These are phyloP conservation scores for Erysimum pusillum DNA, from an alignment of 441 rosid genomes.

Conservation along the genomic window DNA sequence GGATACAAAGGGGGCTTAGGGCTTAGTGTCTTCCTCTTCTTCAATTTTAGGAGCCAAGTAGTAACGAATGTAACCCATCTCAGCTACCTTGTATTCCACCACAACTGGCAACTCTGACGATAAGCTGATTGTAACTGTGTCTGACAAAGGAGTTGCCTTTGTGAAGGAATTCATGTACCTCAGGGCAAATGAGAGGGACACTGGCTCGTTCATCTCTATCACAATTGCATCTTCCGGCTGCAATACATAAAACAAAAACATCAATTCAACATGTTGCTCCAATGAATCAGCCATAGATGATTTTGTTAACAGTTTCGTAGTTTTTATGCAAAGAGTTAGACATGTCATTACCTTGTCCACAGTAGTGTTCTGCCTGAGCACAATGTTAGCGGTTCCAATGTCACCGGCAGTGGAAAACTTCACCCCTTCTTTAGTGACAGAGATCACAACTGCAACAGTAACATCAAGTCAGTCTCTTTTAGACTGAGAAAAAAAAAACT, in stretches of 20 bases:
- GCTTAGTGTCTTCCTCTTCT: constrained; percentile 82
- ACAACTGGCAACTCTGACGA: constrained; percentile 95
- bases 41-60: constrained; percentile 97
- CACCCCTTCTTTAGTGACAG: constrained; percentile 96
- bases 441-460: constrained; percentile 68
- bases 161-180: constrained; percentile 98
- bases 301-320: background rate
- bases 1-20: constrained; percentile 41
- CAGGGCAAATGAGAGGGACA: constrained; percentile 87
- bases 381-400: constrained; percentile 89
- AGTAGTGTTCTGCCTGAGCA: constrained; percentile 87
- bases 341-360: constrained; percentile 72
- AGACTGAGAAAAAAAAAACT: background rate
- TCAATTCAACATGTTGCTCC: constrained; percentile 9
- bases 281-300: constrained; percentile 9
- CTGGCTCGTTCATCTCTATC: constrained; percentile 94
- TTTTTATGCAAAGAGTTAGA: background rate
- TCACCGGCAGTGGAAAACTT: constrained; percentile 94
- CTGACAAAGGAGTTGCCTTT: constrained; percentile 89
- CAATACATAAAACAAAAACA: constrained; percentile 30
- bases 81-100: constrained; percentile 97
- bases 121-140: constrained; percentile 83
- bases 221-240: constrained; percentile 93
- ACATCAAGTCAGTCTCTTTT: background rate
- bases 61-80: constrained; percentile 93